These are phyloP conservation scores for Rubus parviflorus DNA, from an alignment of 306 rosid species.

Conservation along the genomic window DNA sequence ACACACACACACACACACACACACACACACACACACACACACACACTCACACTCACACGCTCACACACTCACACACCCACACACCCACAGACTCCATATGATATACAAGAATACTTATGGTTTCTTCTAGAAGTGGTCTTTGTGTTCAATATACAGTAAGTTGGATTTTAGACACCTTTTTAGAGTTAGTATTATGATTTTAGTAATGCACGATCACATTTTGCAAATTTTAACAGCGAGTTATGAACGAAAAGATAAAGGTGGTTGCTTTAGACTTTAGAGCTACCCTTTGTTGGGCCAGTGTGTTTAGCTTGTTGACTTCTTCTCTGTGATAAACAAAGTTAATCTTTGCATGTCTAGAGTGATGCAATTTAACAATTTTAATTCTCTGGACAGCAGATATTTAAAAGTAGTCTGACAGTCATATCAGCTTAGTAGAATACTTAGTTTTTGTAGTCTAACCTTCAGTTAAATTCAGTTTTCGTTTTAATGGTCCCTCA, in stretches of 20 bases:
- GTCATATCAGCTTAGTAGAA: background rate
- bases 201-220: background rate
- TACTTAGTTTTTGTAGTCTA: background rate
- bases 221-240: background rate
- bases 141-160: background rate
- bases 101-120: background rate
- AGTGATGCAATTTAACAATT: background rate
- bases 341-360: background rate
- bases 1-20: background rate
- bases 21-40: background rate
- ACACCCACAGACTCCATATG: background rate
- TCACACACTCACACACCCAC: too few species aligned
- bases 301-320: background rate
- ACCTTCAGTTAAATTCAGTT: background rate
- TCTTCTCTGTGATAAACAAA: background rate
- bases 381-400: background rate
- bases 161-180: background rate
- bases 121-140: background rate
- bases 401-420: background rate
- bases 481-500: background rate
- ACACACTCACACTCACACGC: background rate
- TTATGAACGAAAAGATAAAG: background rate
- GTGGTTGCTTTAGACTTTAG: background rate
- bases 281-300: background rate
- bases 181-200: background rate